Percentiles rank a stretch among this genome's conserved stretches.
These are phyloP conservation scores for Aspergillus persii DNA, from an alignment of 2,329 filamentous ascomycete genomes.

Conservation along the genomic window DNA sequence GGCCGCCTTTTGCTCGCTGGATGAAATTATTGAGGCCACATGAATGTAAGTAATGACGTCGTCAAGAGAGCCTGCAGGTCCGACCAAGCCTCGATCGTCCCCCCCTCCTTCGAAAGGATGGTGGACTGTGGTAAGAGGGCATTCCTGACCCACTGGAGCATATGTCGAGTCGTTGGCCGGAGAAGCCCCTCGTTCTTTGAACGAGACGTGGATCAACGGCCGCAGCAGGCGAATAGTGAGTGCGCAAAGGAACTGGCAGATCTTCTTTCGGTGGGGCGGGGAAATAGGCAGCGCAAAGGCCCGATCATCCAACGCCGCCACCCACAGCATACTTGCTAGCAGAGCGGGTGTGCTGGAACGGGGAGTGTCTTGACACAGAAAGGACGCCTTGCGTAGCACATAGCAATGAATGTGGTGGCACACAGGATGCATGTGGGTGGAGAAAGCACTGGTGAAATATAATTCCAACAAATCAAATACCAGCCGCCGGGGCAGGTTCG, in stretches of 20 bases:
- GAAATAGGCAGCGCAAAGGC: conserved; percentile 80
- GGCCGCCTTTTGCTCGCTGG: conserved; percentile 92
- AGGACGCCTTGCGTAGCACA: conserved; percentile 82
- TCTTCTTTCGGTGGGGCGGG: conserved; percentile 75
- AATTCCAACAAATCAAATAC: conserved; percentile 87
- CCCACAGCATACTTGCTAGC: conserved; percentile 93
- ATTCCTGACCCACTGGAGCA: conserved; percentile 69
- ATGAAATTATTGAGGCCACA: conserved; percentile 84
- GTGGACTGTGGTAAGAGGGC: conserved; percentile 67
- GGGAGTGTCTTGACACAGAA: conserved; percentile 77
- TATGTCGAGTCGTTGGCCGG: conserved; percentile 42
- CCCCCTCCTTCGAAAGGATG: conserved; percentile 56
- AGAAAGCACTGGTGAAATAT: conserved; percentile 87
- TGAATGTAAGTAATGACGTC: conserved; percentile 92
- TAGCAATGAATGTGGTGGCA: conserved; percentile 89
- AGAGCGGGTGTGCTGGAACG: conserved; percentile 80
- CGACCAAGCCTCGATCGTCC: conserved; percentile 43
- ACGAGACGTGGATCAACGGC: conserved; percentile 75
- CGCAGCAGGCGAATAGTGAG: conserved; percentile 81
- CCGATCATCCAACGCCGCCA: conserved; percentile 89
- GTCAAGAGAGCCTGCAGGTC: conserved; percentile 71
- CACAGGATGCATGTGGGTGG: conserved; percentile 81
- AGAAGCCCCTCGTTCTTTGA: conserved; percentile 48
- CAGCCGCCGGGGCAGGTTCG: conserved; percentile 72
- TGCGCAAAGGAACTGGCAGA: conserved; percentile 85